phyloP scores from a whole-genome alignment of 495 filamentous ascomycete genomes.

The Talaromyces proteolyticus region DNA sequence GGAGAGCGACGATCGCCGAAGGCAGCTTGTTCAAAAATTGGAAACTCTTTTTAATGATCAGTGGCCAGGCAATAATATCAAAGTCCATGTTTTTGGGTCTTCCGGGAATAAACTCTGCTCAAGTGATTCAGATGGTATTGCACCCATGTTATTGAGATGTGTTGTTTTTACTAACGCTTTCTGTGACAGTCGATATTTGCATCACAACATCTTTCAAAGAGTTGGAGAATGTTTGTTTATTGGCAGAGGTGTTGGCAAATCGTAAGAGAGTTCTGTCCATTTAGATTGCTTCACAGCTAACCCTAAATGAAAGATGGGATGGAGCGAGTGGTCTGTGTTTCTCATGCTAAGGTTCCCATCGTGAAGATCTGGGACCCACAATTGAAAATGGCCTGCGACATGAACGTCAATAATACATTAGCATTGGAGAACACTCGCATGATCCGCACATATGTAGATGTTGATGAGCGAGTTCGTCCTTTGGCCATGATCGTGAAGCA shows the following conservation, averaged over 20 bases:
- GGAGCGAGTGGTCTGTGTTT: conserved; percentile 90
- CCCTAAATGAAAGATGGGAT: conserved; percentile 67
- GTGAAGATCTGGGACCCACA: conserved; percentile 99
- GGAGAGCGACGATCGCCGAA: conserved; percentile 69
- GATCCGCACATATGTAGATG: conserved; percentile 95
- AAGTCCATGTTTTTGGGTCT: conserved; percentile 91
- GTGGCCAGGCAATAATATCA: conserved; percentile 88
- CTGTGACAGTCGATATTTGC: conserved; percentile 80
- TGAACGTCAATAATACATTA: conserved; percentile 96
- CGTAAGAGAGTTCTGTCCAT: conserved; percentile 56
- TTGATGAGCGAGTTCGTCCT: conserved; percentile 84
- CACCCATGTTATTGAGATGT: neutral
- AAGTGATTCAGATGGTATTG: conserved; percentile 91
- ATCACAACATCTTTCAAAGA: conserved; percentile 86
- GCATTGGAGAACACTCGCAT: conserved; percentile 95
- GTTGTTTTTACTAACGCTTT: conserved; percentile 13
- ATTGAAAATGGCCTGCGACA: conserved; percentile 83
- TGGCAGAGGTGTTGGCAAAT: conserved; percentile 76
- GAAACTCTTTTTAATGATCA: conserved; percentile 79
- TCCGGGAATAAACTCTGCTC: conserved; percentile 94
- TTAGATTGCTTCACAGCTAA: conserved; percentile 8
- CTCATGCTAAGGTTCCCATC: conserved; percentile 92
- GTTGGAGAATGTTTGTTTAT: conserved; percentile 77
- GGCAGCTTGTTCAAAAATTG: conserved; percentile 75
- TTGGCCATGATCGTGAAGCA: conserved; percentile 95